Conservation (phyloP, 2,329 filamentous ascomycete species). For the Aspergillus sp. region DNA sequence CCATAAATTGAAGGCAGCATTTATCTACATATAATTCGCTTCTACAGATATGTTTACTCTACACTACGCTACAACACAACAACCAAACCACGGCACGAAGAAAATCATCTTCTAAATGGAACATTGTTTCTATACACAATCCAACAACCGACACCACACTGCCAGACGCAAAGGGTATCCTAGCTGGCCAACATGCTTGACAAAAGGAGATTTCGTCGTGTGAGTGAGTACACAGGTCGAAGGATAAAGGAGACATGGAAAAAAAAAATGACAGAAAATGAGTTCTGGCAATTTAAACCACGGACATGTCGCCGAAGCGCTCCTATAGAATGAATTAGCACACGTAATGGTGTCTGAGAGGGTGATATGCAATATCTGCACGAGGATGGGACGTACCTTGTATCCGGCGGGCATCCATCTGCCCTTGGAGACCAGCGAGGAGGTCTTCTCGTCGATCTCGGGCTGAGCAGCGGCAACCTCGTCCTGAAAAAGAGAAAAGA, state of each 20-base stretch:
- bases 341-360: neutral
- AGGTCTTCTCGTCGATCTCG: slow-evolving; percentile 96
- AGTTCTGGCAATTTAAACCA: slow-evolving; percentile 66
- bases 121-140: slow-evolving; percentile 43
- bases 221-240: slow-evolving; percentile 30
- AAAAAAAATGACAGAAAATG: slow-evolving; percentile 21
- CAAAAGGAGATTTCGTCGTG: slow-evolving; percentile 30
- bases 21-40: too few relatives aligned
- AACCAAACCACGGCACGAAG: slow-evolving; percentile 3
- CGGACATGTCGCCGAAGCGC: slow-evolving; percentile 96
- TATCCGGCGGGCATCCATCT: slow-evolving; percentile 98
- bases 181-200: slow-evolving; percentile 24
- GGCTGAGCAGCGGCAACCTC: slow-evolving; percentile 92
- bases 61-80: neutral
- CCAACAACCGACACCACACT: slow-evolving; percentile 33
- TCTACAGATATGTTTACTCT: neutral
- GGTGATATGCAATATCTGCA: neutral
- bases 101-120: slow-evolving; percentile 34
- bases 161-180: slow-evolving; percentile 25
- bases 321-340: slow-evolving; percentile 60
- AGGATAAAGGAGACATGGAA: slow-evolving; percentile 28
- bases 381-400: slow-evolving; percentile 68
- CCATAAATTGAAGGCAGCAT: too few relatives aligned
- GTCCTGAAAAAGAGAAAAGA: slow-evolving; percentile 59
- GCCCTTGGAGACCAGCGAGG: slow-evolving; percentile 92